Base-by-base conservation (phyloP, 2,329 filamentous ascomycete species). In the Exophiala oligosperma region DNA sequence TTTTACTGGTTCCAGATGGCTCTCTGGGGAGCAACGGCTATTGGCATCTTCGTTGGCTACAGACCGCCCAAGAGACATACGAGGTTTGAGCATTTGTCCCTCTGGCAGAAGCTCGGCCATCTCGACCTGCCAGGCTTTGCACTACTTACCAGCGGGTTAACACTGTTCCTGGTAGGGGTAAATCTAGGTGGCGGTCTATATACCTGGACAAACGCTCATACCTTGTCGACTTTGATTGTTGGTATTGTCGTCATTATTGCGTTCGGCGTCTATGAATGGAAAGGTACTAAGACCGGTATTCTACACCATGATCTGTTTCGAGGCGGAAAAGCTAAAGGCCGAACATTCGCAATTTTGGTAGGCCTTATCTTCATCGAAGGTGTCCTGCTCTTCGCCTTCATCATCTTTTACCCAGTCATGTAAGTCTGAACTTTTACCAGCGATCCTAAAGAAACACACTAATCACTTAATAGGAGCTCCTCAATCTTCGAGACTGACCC, bases 111-210 rank as follows among this genome's bases (percentile, higher is more conserved):
- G 38, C 17, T 57, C 2, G 4, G n/a, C 14, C 23, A 57, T 5
- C 21, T 57, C 26, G 54, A 57, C 48, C 40, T 52, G n/a, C 21
- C 35, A 8, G 54, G 54, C 4, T 44, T 14, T 11, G 3, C 9
- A 4, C 37, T 40, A 4, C 11, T 4, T 40, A 9, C 37, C 4
- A 81, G 81, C 26, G 26, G 26, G 3, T 3, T 6, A 28, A 3
- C 26, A 28, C 6, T 28, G 26, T 6, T 28, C 3, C 3, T 28
- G 6, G 6, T 6, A 28, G 26, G 26, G 26, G 3, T 28, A 3
- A 6, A 28, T 28, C 26, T 28, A 3, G 26, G 26, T 28, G 26
- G 26, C 6, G 26, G 26, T 28, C 26, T 28, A 3, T 28, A 28
- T 6, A 3, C 26, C 3, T 28, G 26, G 26, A 28, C 26, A 3